Evolutionary conservation across 2,329 filamentous ascomycete species (phyloP).

Genomic region (Diaporthe destruens): DNA sequence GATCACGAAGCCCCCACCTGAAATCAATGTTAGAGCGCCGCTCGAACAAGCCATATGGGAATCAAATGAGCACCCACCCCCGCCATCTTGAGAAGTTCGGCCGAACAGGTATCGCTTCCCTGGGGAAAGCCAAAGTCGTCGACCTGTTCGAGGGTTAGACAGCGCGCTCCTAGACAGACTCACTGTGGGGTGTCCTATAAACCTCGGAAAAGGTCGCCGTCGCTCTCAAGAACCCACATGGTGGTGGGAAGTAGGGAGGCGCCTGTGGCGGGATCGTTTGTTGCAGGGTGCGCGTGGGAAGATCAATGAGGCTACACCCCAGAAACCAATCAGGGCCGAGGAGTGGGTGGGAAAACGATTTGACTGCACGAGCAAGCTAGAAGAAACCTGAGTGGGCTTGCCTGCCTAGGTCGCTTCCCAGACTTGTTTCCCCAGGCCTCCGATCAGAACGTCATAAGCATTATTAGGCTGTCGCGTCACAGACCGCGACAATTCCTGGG

Average conservation of each 20-base stretch:
- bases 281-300: background rate
- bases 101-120: constrained; percentile 90
- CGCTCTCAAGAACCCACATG: constrained; percentile 77
- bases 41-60: constrained; percentile 33
- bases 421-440: background rate
- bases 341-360: background rate
- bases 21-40: background rate
- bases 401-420: constrained; percentile 1
- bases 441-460: background rate
- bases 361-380: background rate
- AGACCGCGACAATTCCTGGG: background rate
- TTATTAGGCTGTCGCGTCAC: constrained; percentile 10
- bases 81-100: constrained; percentile 77
- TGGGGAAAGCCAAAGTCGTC: constrained; percentile 85
- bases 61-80: constrained; percentile 2
- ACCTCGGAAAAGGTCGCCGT: constrained; percentile 66
- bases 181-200: constrained; percentile 37
- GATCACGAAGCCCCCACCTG: constrained; percentile 77
- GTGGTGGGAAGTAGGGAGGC: constrained; percentile 8
- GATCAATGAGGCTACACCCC: background rate
- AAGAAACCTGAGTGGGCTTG: background rate
- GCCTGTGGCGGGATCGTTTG: background rate
- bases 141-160: constrained; percentile 60
- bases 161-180: background rate
- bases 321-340: background rate